Base-by-base conservation (phyloP, 1,284 basidiomycete species). In the Taiwanofungus camphoratus region DNA sequence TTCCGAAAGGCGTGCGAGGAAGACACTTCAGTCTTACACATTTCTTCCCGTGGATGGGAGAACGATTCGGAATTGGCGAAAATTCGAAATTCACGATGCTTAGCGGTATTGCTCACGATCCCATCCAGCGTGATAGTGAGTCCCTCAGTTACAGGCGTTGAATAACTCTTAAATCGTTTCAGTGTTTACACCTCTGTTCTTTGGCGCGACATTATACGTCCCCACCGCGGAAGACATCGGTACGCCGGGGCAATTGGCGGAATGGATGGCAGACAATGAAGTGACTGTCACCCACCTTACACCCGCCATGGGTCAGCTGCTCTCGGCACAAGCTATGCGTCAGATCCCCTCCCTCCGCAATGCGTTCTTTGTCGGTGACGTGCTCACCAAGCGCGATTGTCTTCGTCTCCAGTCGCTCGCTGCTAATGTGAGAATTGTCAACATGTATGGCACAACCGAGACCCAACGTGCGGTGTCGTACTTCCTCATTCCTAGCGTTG, bases 381-480 rank as follows among this genome's bases (percentile, higher is more conserved):
- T 99, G 26, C 81, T 99, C 46, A 99, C 96, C 53, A 99, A 99
- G 69, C 87, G 96, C 36, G 96, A 99, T 65, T 99, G 96, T 64
- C 82, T 91, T 33, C 88, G 96, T 39, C 76, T 99, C 5, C 96
- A 99, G 65, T 79, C 90, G 4, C 83, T 99, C 36, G 96, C 96
- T 1, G 70, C 83, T 24, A 96, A 99, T 57, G 93, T 95, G 11
- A 74, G 80, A 38, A 96, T 99, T 64, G 87, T 99, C 67, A 99
- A 99, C 74, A 99, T 99, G 96, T 99, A 98, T 65, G 96, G 96
- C 19, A 99, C 96, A 7, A 99, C 96, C 19, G 96, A 99, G 68
- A 99, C 96, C 3, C 96, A 99, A 65, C 87, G 96, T 39, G 96
- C 96, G 0, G 96, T 99, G 9, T 97, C 93, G 29, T 99, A 99